phyloP scores from a whole-genome alignment of 805 yeast genomes.

The Yamadazyma akitaensis region DNA sequence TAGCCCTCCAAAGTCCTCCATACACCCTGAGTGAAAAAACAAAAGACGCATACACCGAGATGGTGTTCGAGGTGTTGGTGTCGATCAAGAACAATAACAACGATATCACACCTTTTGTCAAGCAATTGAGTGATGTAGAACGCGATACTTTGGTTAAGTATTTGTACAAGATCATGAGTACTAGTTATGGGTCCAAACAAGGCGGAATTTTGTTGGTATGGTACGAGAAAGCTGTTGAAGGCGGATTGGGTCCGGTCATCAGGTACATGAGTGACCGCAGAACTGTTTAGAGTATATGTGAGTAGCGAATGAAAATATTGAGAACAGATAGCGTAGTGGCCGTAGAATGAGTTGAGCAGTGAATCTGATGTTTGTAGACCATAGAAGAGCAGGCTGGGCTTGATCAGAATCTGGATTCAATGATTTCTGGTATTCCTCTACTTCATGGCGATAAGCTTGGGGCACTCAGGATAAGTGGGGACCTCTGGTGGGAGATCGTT shows the following conservation, averaged over 20 bases:
- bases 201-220: constrained; percentile 85
- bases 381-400: background rate
- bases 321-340: background rate
- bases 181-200: constrained; percentile 73
- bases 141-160: constrained; percentile 79
- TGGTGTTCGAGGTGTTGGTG: constrained; percentile 65
- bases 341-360: background rate
- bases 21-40: constrained; percentile 67
- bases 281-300: background rate
- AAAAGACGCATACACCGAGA: constrained; percentile 42
- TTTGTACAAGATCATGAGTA: constrained; percentile 80
- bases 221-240: constrained; percentile 86
- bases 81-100: constrained; percentile 52
- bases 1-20: constrained; percentile 72
- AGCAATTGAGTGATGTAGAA: constrained; percentile 57
- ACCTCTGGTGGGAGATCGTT: too few relatives aligned
- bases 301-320: background rate
- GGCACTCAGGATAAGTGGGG: too few relatives aligned
- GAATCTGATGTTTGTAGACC: background rate
- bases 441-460: too few relatives aligned
- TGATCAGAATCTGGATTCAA: too few relatives aligned
- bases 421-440: too few relatives aligned
- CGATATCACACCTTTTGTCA: constrained; percentile 66
- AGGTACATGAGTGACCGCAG: constrained; percentile 85
- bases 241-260: constrained; percentile 85